Base-by-base conservation (phyloP, 306 rosid species). In the Rubus idaeus region DNA sequence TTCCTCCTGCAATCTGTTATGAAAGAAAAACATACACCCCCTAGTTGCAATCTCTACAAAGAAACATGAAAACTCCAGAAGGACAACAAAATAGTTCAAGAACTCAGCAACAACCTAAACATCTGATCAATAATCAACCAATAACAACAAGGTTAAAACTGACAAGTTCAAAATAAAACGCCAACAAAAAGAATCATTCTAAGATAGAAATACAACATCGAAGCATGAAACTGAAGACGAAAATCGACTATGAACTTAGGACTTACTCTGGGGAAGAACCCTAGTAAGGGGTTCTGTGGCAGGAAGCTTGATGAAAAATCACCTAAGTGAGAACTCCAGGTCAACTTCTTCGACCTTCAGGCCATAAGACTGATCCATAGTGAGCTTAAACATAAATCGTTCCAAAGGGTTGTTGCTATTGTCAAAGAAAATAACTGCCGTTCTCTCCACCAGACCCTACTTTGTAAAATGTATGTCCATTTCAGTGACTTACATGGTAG, bases 401-500 rank as follows among this genome's bases (percentile, higher is more conserved):
- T 95, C 97, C 65, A 84, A 21, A 8, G 91, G 93, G 77, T 83
- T 71, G 49, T 83, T 57, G 12, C 86, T 87, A 53, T 81, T 37
- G 53, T 79, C 74, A 80, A 82, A 90, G 88, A 92, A 89, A 72
- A 89, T 84, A 77, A 95, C 93, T 35, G 88, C 93, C 53, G 87
- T 89, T 81, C 93, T 88, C 58, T 95, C 97, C 68, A 95, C 97
- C 81, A 89, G 55, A 51, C 91, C 97, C 98, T 94, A 75, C 40
- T 63, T 26, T 40, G 49, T 35, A 77, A 82, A 73, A 37, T 55
- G 50, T 55, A 84, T 30, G 66, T 40, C 50, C 17, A 21, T 66
- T 75, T 52, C 49, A 58, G 68, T 49, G 30, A 58, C 44, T 21
- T 74, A 39, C 44, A 70, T 49, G 44, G 53, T 3, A 75, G 9